Conservation (phyloP, 495 filamentous ascomycete genomes). For the Hypoxylon cercidicola region DNA sequence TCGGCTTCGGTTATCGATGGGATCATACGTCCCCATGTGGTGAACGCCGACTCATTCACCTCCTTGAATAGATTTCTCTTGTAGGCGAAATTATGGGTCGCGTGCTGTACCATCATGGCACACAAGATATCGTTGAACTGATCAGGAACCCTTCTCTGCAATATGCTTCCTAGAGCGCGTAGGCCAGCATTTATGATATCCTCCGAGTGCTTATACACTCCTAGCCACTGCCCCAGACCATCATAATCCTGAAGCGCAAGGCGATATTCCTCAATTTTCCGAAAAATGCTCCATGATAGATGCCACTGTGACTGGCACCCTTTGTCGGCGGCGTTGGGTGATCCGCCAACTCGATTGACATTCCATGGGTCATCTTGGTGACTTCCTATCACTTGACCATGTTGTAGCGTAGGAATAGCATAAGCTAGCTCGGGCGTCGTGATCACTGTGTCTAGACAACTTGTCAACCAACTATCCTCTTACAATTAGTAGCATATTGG, state of each 20-base stretch:
- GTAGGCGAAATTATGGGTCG: constrained; percentile 11
- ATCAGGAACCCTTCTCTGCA: constrained; percentile 1
- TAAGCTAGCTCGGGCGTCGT: constrained; percentile 6
- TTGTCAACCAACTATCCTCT: constrained; percentile 11
- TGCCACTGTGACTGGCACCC: constrained; percentile 26
- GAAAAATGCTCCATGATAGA: constrained; percentile 13
- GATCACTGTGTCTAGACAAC: not conserved
- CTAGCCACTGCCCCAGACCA: constrained; percentile 25
- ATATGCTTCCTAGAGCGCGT: constrained; percentile 20
- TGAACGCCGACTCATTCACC: constrained; percentile 25
- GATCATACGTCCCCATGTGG: constrained; percentile 8
- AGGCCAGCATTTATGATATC: constrained; percentile 25
- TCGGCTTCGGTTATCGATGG: constrained; percentile 4
- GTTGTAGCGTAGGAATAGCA: constrained; percentile 7
- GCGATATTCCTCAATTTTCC: constrained; percentile 19
- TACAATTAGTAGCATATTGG: not conserved
- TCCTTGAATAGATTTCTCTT: constrained; percentile 13
- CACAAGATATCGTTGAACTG: constrained; percentile 25
- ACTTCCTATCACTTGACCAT: constrained; percentile 4
- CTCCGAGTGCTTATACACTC: not conserved
- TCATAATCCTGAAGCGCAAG: constrained; percentile 20
- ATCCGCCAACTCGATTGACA: constrained; percentile 2
- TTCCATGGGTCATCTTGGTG: constrained; percentile 16
- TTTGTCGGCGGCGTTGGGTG: constrained; percentile 11
- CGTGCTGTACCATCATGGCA: constrained; percentile 31